Evolutionary conservation across 2,329 filamentous ascomycete genomes (phyloP), one percentile per base, ranked within the genome.

Genomic region (Niveomyces coronatus): DNA sequence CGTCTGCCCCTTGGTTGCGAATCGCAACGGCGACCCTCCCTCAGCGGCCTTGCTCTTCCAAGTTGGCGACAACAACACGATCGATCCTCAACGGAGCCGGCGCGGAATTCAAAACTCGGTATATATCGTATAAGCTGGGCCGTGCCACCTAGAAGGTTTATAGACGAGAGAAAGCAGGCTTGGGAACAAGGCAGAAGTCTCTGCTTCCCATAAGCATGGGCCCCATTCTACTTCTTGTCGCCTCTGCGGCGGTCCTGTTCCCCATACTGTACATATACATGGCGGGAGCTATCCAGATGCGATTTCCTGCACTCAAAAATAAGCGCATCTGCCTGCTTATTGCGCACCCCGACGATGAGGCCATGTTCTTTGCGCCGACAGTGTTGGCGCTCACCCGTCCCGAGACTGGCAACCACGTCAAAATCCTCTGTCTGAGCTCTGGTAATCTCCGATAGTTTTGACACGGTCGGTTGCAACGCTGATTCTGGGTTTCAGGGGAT

Each of bases 281-380:
- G 4, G 64, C 61, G 18, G 58, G 61, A 29, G 53, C 65, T n/a
- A 58, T 67, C 29, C 61, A 64, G 44, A 50, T 62, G 18, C 62
- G 70, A 22, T 74, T 85, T 49, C 83, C 85, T 4, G 72, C 65
- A 31, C 66, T 95, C 45, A 70, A 68, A 49, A 82, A 85, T 65
- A 93, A 94, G 70, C 79, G 85, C 53, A 86, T 98, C 54, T 83
- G 85, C 56, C 74, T 98, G 38, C 70, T 98, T 39, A 96, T 98
- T 53, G 91, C 91, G 16, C 91, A 98, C 63, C 91, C 91, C 0
- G 91, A 98, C 62, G 91, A 98, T 54, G 91, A 98, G 67, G 91
- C 89, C 59, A 98, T 98, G 91, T 98, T 98, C 70, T 98, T 98
- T 63, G 79, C 87, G 45, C 91, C 91, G 0, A 84, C 86, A 1